Percentiles rank a stretch among this genome's conserved stretches.
Evolutionary conservation across 106 monocot species (phyloP).

Genomic region (Cymbidium sinense): DNA sequence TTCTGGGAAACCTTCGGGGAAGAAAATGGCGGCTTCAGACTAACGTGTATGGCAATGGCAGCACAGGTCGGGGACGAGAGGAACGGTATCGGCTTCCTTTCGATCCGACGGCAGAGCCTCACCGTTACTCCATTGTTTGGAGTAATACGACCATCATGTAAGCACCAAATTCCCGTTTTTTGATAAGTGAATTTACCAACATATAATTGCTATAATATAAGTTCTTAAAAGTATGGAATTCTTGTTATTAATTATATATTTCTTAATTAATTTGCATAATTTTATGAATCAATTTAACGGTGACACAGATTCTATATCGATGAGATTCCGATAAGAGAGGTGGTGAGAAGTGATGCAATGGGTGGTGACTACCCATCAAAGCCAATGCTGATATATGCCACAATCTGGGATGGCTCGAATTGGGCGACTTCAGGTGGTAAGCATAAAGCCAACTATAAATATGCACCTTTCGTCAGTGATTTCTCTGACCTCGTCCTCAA

Average conservation of each 20-base stretch:
- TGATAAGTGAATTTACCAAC: too few species aligned
- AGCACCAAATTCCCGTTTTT: too few species aligned
- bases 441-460: constrained; percentile 67
- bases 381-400: constrained; percentile 91
- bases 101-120: constrained; percentile 63
- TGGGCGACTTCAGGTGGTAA: constrained; percentile 89
- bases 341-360: constrained; percentile 36
- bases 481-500: constrained; percentile 44
- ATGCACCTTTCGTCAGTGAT: constrained; percentile 63
- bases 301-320: constrained; percentile 70
- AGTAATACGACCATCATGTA: constrained; percentile 57
- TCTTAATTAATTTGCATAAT: too few species aligned
- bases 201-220: too few species aligned
- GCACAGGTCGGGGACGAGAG: constrained; percentile 79
- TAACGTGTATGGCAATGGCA: constrained; percentile 85
- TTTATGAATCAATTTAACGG: too few species aligned
- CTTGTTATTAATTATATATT: too few species aligned
- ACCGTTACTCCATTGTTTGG: constrained; percentile 90
- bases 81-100: constrained; percentile 78
- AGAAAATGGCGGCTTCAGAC: constrained; percentile 82
- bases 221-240: too few species aligned
- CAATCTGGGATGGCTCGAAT: constrained; percentile 88
- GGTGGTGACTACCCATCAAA: constrained; percentile 78
- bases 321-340: constrained; percentile 68
- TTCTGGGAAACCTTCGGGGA: constrained; percentile 75